Conservation (phyloP, 108 stramenopile species). For the Skeletonema costatum region DNA sequence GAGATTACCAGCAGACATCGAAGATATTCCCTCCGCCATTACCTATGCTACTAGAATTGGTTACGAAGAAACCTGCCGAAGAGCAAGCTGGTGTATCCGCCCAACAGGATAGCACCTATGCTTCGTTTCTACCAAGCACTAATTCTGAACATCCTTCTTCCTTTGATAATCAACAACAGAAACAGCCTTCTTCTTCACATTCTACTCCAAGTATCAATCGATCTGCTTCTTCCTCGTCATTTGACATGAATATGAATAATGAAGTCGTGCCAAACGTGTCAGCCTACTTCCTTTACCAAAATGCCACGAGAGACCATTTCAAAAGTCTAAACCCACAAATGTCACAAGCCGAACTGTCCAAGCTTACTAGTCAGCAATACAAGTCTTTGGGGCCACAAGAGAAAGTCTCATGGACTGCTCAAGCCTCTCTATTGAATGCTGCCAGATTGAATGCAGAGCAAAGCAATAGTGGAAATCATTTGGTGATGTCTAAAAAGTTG, state of each 20-base stretch:
- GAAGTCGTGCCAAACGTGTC: constrained; percentile 6
- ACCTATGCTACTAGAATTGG: not conserved
- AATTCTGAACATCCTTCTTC: not conserved
- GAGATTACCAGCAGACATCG: not conserved
- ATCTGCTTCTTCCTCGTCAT: not conserved
- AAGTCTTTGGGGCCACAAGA: constrained; percentile 70
- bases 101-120: not conserved
- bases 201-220: not conserved
- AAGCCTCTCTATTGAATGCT: constrained; percentile 59
- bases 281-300: constrained; percentile 71
- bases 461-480: constrained; percentile 44
- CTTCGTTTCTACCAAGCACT: not conserved
- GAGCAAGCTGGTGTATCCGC: not conserved
- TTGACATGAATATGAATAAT: not conserved
- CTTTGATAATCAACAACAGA: not conserved
- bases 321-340: constrained; percentile 60
- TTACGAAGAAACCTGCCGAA: not conserved
- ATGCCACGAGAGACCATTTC: constrained; percentile 74
- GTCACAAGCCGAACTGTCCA: constrained; percentile 73
- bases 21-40: not conserved
- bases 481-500: constrained; percentile 51
- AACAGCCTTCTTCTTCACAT: not conserved
- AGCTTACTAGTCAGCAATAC: constrained; percentile 85
- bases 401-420: constrained; percentile 64
- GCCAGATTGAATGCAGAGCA: constrained; percentile 2